phyloP scores from a whole-genome alignment of 345 rosid species.

The Atalantia buxifolia region DNA sequence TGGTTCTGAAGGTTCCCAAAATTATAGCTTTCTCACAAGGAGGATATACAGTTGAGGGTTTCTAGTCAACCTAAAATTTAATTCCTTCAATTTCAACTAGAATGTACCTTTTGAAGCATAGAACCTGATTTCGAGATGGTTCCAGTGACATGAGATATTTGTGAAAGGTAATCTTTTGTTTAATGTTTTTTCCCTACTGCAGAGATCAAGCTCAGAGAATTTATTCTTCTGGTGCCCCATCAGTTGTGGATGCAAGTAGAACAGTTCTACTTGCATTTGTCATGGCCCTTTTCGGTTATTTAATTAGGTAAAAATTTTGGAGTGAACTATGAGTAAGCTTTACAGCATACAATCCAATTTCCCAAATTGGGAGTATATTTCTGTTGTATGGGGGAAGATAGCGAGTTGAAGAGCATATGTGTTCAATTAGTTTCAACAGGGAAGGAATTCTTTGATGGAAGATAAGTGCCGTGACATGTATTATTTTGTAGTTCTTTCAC shows the following conservation, averaged over 20 bases:
- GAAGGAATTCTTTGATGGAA: neutral
- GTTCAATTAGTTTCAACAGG: neutral
- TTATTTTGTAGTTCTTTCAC: neutral
- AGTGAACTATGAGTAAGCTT: neutral
- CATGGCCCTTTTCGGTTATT: slow-evolving; percentile 29
- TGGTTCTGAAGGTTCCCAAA: neutral
- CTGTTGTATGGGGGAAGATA: neutral
- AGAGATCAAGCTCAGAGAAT: slow-evolving; percentile 77
- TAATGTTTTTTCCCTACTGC: slow-evolving; percentile 18
- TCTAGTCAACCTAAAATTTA: neutral
- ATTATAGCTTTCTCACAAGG: neutral
- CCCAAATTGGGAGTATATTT: neutral
- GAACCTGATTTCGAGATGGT: neutral
- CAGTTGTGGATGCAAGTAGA: slow-evolving; percentile 22
- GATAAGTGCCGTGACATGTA: slow-evolving; percentile 11
- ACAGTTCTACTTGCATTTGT: slow-evolving; percentile 28
- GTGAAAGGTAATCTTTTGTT: neutral
- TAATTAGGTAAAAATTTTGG: slow-evolving; percentile 20
- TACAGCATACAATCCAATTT: neutral
- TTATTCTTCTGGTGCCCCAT: slow-evolving; percentile 48
- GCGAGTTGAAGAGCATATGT: neutral
- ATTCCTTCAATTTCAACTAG: neutral
- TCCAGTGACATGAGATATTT: neutral
- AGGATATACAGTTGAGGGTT: neutral
- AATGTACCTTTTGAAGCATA: neutral